Conservation (phyloP, 1,284 basidiomycete genomes). For the Cyathus pygmaeus region DNA sequence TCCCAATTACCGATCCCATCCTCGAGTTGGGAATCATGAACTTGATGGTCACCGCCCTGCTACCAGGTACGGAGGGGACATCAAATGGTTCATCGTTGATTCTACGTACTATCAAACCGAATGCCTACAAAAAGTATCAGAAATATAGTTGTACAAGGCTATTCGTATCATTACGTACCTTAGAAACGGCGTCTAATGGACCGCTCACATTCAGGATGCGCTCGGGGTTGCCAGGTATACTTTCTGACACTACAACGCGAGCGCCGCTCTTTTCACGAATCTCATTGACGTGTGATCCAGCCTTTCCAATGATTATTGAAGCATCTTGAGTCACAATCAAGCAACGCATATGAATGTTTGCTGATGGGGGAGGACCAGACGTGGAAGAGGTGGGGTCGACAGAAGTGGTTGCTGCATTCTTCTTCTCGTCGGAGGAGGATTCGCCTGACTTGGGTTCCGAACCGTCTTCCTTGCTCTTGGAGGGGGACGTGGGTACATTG, state of each 20-base stretch:
- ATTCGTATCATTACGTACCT: slow-evolving; percentile 64
- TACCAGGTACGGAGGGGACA: slow-evolving; percentile 96
- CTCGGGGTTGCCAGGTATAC: slow-evolving; percentile 97
- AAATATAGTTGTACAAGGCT: slow-evolving; percentile 7
- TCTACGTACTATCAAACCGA: slow-evolving; percentile 96
- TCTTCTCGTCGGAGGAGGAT: slow-evolving; percentile 40
- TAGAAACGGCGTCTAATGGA: slow-evolving; percentile 97
- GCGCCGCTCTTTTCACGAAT: slow-evolving; percentile 98
- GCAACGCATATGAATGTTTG: slow-evolving; percentile 92
- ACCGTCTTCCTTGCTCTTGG: slow-evolving; percentile 48
- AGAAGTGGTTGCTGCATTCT: slow-evolving; percentile 48
- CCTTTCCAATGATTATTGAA: slow-evolving; percentile 98
- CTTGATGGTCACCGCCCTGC: slow-evolving; percentile 98
- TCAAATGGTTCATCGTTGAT: slow-evolving; percentile 99
- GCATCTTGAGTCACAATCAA: slow-evolving; percentile 99
- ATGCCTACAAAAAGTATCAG: slow-evolving; percentile 66
- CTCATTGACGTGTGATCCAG: slow-evolving; percentile 96
- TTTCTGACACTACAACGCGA: slow-evolving; percentile 94
- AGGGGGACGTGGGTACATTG: slow-evolving; percentile 64
- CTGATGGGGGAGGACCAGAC: slow-evolving; percentile 60
- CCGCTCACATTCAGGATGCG: slow-evolving; percentile 97
- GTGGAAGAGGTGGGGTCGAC: slow-evolving; percentile 60
- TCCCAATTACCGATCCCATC: slow-evolving; percentile 99
- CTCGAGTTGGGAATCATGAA: slow-evolving; percentile 99
- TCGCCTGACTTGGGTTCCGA: slow-evolving; percentile 48